Evolutionary conservation across 495 filamentous ascomycete genomes (phyloP), one percentile per base, ranked within the genome.

Genomic region (Aspergillus nidulans): DNA sequence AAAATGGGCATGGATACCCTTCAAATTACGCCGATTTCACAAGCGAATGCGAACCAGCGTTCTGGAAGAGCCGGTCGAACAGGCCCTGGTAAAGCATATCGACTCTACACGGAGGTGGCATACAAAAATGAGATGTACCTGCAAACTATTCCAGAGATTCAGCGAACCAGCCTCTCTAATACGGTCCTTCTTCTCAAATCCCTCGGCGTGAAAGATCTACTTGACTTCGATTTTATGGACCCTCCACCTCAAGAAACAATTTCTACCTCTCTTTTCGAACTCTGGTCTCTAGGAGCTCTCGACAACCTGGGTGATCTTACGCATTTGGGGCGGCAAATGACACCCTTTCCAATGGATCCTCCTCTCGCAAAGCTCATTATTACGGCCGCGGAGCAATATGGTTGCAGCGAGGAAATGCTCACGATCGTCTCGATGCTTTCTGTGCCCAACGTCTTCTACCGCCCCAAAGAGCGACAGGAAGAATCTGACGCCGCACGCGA

Each of bases 141-240:
- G 19, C 91, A 96, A 62, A 97, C 92, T 0, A 99, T 99, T 47
- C 95, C 95, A 0, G 95, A 99, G 64, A 99, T 99, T 28, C 95
- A 99, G 68, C 83, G 95, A 39, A 97, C 95, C 3, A 97, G 96
- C 63, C 80, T 99, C 13, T 85, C 88, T 62, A 97, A 97, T 60
- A 99, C 92, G 0, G 92, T 97, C 2, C 77, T 99, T 12, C 79
- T 99, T 9, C 77, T 99, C 45, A 99, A 99, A 65, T 96, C 91
- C 1, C 77, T 99, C 7, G 92, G 92, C 2, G 94, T 99, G 24
- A 91, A 88, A 64, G 91, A 99, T 60, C 77, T 99, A 16, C 76
- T 99, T 2, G 95, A 99, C 62, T 99, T 99, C 62, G 91, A 97
- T 65, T 99, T 99, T 62, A 96, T 99, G 91, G 95, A 99, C 59